Evolutionary conservation across 2,329 filamentous ascomycete genomes (phyloP), one percentile per base, ranked within the genome.

Genomic region (Atkinsonella hypoxylon): DNA sequence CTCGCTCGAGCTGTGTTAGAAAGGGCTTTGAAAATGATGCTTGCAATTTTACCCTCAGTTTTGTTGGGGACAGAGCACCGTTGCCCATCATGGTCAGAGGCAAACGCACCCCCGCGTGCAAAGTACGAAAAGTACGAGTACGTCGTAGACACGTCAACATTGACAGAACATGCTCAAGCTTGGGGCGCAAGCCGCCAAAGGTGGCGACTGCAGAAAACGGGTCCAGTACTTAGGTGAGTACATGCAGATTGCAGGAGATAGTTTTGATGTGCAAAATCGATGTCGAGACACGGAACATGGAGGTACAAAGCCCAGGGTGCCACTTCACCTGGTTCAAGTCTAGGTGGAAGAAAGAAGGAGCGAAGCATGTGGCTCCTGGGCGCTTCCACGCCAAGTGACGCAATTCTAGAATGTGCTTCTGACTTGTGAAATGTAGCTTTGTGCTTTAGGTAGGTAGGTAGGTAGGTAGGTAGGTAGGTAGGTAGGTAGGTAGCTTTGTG

Each of bases 111-210:
- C 40, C 50, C 41, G 34, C 45, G 45, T 51, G 30, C 15, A 6
- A 36, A 36, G 26, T 26, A 8, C 26, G 26, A 26, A 7, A 26
- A 26, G 50, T 45, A 26, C 32, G 40, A 48, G 46, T 44, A 45
- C 34, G 34, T n/a, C 45, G 44, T 41, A 40, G 50, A 51, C 50
- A 51, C 50, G 50, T 51, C 50, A 51, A 45, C 50, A 26, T 26
- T 26, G 26, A 26, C 26, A 20, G 40, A 38, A 31, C 39, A 51
- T 32, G 49, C 22, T 32, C 46, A 30, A 17, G 30, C 40, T 26
- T 38, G 15, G 15, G 36, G 31, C 22, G 39, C 38, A 51, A 36
- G 40, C 31, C 17, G 39, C 39, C 44, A 38, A n/a, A 26, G 44
- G 44, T 36, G 49, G 39, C 49, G 41, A 41, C 22, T 51, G 45